Percentiles rank a stretch among this genome's conserved stretches.
These are phyloP conservation scores for Paramecium primaurelia DNA, from an alignment of 73 alveolate genomes.

Conservation along the genomic window DNA sequence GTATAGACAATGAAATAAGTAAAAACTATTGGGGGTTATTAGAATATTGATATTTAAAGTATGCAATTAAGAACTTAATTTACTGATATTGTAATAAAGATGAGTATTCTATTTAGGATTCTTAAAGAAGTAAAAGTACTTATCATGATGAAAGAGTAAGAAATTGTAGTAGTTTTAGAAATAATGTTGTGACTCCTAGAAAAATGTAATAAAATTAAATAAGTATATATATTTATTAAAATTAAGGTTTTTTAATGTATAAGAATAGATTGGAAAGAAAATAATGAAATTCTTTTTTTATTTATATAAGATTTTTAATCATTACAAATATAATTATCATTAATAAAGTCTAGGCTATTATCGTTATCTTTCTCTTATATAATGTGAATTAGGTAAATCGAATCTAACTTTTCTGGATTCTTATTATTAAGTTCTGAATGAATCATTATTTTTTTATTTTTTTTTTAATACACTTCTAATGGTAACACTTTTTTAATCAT, in stretches of 20 bases:
- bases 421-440: background rate
- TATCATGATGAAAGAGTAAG: background rate
- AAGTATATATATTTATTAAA: background rate
- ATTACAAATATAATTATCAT: background rate
- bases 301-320: background rate
- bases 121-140: background rate
- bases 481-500: conserved; percentile 11
- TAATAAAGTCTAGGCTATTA: background rate
- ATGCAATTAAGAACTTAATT: background rate
- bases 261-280: background rate
- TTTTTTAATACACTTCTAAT: background rate
- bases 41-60: background rate
- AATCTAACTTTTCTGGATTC: background rate
- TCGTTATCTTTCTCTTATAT: background rate
- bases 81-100: background rate
- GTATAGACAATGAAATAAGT: background rate
- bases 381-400: background rate
- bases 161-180: background rate
- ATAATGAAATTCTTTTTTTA: background rate
- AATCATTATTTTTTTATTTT: background rate
- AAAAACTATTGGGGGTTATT: background rate
- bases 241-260: background rate
- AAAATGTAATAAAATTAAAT: background rate
- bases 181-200: background rate
- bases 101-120: background rate